Evolutionary conservation across 208 protist genomes (phyloP).

Genomic region (Wallacemonas sp.): DNA sequence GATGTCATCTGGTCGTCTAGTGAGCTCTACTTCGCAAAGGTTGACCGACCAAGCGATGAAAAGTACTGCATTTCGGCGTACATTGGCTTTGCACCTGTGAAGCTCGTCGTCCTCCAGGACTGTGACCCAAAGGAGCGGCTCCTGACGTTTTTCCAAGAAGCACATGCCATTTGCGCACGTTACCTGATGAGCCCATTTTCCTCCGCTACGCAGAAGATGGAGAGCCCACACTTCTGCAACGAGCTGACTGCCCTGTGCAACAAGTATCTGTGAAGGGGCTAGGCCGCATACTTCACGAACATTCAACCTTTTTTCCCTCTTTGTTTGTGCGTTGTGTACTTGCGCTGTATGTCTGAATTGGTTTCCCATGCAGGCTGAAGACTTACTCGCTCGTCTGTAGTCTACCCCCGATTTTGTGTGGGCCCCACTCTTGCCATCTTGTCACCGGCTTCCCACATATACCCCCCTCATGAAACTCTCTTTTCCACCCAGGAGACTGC

Average conservation of each 20-base stretch:
- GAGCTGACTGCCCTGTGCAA: constrained; percentile 12
- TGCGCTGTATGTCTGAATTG: background rate
- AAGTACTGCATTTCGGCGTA: constrained; percentile 57
- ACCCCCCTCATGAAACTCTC: too few species aligned
- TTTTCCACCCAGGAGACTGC: too few species aligned
- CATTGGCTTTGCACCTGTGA: constrained; percentile 46
- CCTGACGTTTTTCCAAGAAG: constrained; percentile 41
- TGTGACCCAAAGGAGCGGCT: constrained; percentile 38
- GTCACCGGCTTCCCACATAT: too few species aligned
- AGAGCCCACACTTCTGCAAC: constrained; percentile 17
- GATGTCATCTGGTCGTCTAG: constrained; percentile 43
- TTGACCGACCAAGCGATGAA: constrained; percentile 45
- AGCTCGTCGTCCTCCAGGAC: constrained; percentile 52
- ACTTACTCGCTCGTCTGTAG: too few species aligned
- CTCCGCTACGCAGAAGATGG: constrained; percentile 18
- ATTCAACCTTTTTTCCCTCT: background rate
- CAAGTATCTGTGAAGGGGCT: constrained; percentile 27
- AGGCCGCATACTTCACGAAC: background rate
- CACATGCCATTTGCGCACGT: constrained; percentile 42
- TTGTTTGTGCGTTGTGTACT: background rate
- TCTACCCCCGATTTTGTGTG: too few species aligned
- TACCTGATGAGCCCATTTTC: constrained; percentile 54
- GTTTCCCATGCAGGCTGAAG: too few species aligned
- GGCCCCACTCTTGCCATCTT: too few species aligned
- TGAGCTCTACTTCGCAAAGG: constrained; percentile 40